Conservation (phyloP, 2,329 filamentous ascomycete genomes). For the Fusarium humuli region DNA sequence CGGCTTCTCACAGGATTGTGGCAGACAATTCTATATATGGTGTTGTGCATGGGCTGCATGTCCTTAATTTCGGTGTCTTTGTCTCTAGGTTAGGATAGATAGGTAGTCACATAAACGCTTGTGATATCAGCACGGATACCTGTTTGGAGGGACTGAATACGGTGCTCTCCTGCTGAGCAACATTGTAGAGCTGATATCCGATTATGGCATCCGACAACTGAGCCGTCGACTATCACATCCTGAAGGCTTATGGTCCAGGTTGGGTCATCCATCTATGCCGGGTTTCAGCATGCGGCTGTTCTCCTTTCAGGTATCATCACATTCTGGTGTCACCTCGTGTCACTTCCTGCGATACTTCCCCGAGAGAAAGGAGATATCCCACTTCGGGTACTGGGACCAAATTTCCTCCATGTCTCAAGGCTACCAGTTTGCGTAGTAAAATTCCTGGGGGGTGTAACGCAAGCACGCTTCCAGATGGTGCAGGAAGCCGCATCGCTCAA, state of each 20-base stretch:
- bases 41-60: background rate
- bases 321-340: constrained; percentile 6
- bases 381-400: background rate
- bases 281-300: background rate
- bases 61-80: background rate
- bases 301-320: background rate
- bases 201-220: constrained; percentile 16
- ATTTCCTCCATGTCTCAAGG: constrained; percentile 9
- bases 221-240: constrained; percentile 1
- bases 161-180: background rate
- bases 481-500: background rate
- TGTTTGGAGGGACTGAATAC: background rate
- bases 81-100: background rate
- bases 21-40: background rate
- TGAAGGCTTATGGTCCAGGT: background rate
- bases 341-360: background rate
- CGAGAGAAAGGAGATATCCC: background rate
- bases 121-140: background rate
- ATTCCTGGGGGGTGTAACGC: constrained; percentile 12
- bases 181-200: background rate
- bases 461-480: constrained; percentile 19
- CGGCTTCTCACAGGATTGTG: constrained; percentile 2
- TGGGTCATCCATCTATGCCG: constrained; percentile 1
- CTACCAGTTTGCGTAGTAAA: constrained; percentile 1
- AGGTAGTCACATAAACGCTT: background rate